Evolutionary conservation across 352 stramenopile species (phyloP).

Genomic region (Phytopythium vexans): DNA sequence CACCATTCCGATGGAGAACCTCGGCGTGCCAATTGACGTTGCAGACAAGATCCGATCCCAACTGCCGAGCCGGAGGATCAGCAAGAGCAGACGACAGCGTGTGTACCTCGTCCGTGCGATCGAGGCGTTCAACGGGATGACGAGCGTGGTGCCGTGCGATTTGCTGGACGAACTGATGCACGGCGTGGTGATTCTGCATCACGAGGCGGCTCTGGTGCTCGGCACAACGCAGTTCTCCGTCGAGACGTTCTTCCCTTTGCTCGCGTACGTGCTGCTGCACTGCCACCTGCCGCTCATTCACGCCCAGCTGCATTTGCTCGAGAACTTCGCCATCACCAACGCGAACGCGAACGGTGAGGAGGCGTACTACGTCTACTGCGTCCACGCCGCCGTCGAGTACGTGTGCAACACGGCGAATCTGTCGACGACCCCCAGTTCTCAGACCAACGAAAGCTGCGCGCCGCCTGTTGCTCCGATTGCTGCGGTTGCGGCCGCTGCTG

Average conservation of each 20-base stretch:
- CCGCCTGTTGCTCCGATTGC: slow-evolving; percentile 2
- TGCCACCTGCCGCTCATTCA: slow-evolving; percentile 69
- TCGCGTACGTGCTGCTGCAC: slow-evolving; percentile 80
- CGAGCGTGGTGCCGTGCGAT: slow-evolving; percentile 77
- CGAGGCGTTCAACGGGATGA: slow-evolving; percentile 80
- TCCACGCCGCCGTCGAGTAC: slow-evolving; percentile 81
- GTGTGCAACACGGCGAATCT: slow-evolving; percentile 71
- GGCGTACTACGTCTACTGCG: slow-evolving; percentile 89
- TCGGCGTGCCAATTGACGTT: slow-evolving; percentile 50
- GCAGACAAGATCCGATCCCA: slow-evolving; percentile 55
- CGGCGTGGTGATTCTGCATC: slow-evolving; percentile 77
- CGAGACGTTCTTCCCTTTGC: slow-evolving; percentile 83
- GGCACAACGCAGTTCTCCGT: slow-evolving; percentile 85
- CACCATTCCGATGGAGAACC: slow-evolving; percentile 63
- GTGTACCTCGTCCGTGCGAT: slow-evolving; percentile 67
- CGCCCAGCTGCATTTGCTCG: slow-evolving; percentile 75
- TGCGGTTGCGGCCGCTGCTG: background rate
- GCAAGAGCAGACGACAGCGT: slow-evolving; percentile 20
- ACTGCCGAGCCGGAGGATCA: slow-evolving; percentile 40
- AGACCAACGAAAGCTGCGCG: background rate
- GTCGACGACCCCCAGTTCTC: background rate
- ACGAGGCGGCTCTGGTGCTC: slow-evolving; percentile 83
- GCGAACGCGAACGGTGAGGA: slow-evolving; percentile 82
- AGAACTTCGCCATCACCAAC: slow-evolving; percentile 80
- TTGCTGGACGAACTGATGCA: slow-evolving; percentile 84